These are phyloP conservation scores for Curvularia verruculosa DNA, from an alignment of 2,329 filamentous ascomycete species.

Conservation along the genomic window DNA sequence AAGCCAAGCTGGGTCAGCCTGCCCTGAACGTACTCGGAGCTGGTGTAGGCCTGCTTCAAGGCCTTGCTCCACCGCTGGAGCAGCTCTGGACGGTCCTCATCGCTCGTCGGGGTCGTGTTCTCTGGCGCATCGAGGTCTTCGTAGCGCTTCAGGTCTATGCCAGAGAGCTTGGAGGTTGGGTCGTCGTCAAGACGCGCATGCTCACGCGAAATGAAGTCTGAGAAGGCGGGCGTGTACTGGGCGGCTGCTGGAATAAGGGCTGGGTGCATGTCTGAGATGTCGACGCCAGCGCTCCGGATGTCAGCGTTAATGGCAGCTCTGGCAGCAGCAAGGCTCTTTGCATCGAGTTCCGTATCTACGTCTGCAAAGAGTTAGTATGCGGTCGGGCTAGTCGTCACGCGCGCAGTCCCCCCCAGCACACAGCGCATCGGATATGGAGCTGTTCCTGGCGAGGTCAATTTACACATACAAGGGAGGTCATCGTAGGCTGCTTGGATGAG, in stretches of 20 bases:
- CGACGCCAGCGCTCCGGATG: slow-evolving; percentile 47
- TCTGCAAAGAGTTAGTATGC: slow-evolving; percentile 60
- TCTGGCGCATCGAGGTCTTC: slow-evolving; percentile 71
- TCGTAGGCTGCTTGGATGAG: slow-evolving; percentile 74
- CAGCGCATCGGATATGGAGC: slow-evolving; percentile 65
- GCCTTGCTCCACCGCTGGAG: slow-evolving; percentile 57
- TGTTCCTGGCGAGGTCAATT: slow-evolving; percentile 31
- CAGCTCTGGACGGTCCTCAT: slow-evolving; percentile 48
- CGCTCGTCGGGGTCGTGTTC: slow-evolving; percentile 43
- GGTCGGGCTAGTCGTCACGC: slow-evolving; percentile 4
- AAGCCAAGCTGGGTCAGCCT: slow-evolving; percentile 69
- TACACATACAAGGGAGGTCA: slow-evolving; percentile 74
- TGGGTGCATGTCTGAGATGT: slow-evolving; percentile 61
- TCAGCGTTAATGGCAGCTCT: slow-evolving; percentile 73
- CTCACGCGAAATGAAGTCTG: slow-evolving; percentile 70
- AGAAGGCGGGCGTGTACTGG: slow-evolving; percentile 62
- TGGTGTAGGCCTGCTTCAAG: slow-evolving; percentile 63
- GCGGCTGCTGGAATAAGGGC: slow-evolving; percentile 59
- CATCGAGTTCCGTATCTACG: slow-evolving; percentile 76
- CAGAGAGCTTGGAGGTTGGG: slow-evolving; percentile 55
- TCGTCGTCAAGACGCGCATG: slow-evolving; percentile 69
- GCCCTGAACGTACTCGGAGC: slow-evolving; percentile 62
- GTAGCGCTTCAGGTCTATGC: slow-evolving; percentile 81
- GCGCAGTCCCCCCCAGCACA: slow-evolving; percentile 2
- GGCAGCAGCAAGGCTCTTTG: slow-evolving; percentile 68